These are phyloP conservation scores for Plicaturopsis crispa DNA, from an alignment of 768 basidiomycete species.

Conservation along the genomic window DNA sequence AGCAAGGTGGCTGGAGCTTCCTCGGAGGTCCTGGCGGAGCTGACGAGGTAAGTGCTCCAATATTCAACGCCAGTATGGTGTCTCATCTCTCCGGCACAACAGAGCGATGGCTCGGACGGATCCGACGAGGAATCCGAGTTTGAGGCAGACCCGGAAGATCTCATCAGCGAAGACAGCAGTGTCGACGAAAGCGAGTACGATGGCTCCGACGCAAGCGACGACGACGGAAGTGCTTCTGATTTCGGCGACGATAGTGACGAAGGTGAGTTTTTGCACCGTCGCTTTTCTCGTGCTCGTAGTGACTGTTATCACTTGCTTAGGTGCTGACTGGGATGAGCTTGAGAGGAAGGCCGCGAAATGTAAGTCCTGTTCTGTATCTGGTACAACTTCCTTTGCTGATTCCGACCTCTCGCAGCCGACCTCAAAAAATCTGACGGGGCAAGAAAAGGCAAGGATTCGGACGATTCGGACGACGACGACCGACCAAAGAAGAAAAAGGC, in stretches of 20 bases:
- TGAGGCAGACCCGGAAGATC: conserved; percentile 38
- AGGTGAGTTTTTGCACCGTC: conserved; percentile 25
- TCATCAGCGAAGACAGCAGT: conserved; percentile 32
- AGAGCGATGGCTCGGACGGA: conserved; percentile 35
- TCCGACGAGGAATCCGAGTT: conserved; percentile 59
- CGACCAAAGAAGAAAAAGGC: conserved; percentile 37
- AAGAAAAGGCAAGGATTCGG: conserved; percentile 36
- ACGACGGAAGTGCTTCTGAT: conserved; percentile 62
- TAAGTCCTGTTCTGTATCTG: conserved; percentile 20
- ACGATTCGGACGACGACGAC: conserved; percentile 41
- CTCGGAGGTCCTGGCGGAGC: conserved; percentile 61
- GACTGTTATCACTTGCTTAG: conserved; percentile 23
- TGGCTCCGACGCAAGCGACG: conserved; percentile 43
- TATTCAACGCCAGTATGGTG: conserved; percentile 1
- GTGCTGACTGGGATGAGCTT: conserved; percentile 95
- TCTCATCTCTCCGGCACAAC: conserved; percentile 4
- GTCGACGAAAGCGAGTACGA: conserved; percentile 50
- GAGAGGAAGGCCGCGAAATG: conserved; percentile 89
- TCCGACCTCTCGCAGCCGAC: conserved; percentile 30
- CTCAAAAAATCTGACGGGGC: conserved; percentile 36
- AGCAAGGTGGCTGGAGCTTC: conserved; percentile 93
- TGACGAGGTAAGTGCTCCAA: conserved; percentile 47
- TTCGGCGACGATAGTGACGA: conserved; percentile 60
- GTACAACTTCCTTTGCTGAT: neutral
- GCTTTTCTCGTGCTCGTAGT: neutral